A percentile compares a stretch with the other conserved stretches of the same genome.
Evolutionary conservation across 129 eudicot genomes (phyloP).

Genomic region (sunflower (Helianthus annuus)): HanXRQr2.0-SUNRISE NC_035434.2:22414605-22415104

Average conservation of each 20-base stretch:
- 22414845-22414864: constrained; percentile 5
- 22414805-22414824: constrained; percentile 21
- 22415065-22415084: background rate
- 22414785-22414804: constrained; percentile 8
- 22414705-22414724: background rate
- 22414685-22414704: constrained; percentile 18
- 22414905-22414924: background rate
- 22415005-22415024: constrained; percentile 28
- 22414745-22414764: constrained; percentile 8
- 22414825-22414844: constrained; percentile 6
- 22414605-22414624: constrained; percentile 15
- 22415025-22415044: constrained; percentile 28
- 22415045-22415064: background rate
- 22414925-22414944: constrained; percentile 27
- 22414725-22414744: constrained; percentile 15
- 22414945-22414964: constrained; percentile 40
- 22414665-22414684: constrained; percentile 17
- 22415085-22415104: background rate
- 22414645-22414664: constrained; percentile 7
- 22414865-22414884: constrained; percentile 11
- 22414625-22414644: constrained; percentile 21
- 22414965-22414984: constrained; percentile 40
- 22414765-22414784: background rate
- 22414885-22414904: constrained; percentile 7
- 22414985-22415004: constrained; percentile 34